Percentiles rank a stretch among this genome's conserved stretches.
Conservation (phyloP, 768 basidiomycete species). For the Macrolepiota dolichaula region DNA sequence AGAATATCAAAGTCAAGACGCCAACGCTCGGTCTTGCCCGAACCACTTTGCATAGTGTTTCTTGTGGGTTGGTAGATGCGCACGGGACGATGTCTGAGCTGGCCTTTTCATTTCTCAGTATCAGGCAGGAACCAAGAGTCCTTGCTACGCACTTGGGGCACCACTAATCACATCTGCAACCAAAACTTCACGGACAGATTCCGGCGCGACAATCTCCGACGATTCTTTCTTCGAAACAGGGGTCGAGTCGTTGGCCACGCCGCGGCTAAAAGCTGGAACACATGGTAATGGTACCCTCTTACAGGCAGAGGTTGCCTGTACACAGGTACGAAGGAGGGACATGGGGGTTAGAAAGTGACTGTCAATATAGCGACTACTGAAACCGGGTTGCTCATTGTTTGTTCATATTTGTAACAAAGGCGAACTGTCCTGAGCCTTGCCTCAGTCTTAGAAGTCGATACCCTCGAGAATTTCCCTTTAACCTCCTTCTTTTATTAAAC, state of each 20-base stretch:
- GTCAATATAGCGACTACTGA: background rate
- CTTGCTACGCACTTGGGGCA: slow-evolving; percentile 62
- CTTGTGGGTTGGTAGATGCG: slow-evolving; percentile 92
- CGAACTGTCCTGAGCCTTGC: too few species aligned
- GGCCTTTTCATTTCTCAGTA: slow-evolving; percentile 39
- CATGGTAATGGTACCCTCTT: slow-evolving; percentile 20
- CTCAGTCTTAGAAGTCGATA: too few species aligned
- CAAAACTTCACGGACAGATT: slow-evolving; percentile 57
- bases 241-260: slow-evolving; percentile 27
- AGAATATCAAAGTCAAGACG: slow-evolving; percentile 92
- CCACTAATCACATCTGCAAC: slow-evolving; percentile 84
- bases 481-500: background rate
- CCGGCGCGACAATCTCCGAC: slow-evolving; percentile 28
- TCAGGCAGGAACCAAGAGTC: too few species aligned
- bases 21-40: slow-evolving; percentile 85
- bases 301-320: slow-evolving; percentile 25
- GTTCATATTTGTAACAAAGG: slow-evolving; percentile 10
- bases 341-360: slow-evolving; percentile 26
- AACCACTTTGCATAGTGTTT: slow-evolving; percentile 94
- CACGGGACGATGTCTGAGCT: slow-evolving; percentile 83
- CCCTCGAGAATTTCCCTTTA: background rate
- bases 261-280: slow-evolving; percentile 20
- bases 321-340: slow-evolving; percentile 53
- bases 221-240: slow-evolving; percentile 24
- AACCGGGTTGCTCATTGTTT: slow-evolving; percentile 15